These are phyloP conservation scores for Stenocarpella maydis DNA, from an alignment of 2,329 filamentous ascomycete genomes.

Conservation along the genomic window DNA sequence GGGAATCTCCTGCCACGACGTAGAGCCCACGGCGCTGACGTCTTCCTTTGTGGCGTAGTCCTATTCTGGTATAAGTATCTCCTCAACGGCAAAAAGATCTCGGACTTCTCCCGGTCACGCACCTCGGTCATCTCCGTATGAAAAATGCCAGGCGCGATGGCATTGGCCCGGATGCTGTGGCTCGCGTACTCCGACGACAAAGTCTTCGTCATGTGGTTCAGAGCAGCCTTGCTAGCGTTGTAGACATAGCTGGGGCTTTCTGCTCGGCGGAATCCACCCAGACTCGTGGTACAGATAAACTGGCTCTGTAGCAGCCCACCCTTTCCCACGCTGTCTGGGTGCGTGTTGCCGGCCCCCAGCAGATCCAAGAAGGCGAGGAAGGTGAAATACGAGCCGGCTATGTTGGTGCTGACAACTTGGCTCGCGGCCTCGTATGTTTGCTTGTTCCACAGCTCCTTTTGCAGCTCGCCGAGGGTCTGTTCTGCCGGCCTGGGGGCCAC, in stretches of 20 bases:
- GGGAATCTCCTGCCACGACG: background rate
- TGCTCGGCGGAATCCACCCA: background rate
- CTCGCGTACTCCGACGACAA: background rate
- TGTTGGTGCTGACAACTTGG: background rate
- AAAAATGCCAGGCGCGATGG: background rate
- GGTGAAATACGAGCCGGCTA: background rate
- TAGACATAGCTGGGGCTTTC: background rate
- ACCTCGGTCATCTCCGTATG: background rate
- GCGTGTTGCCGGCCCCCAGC: background rate
- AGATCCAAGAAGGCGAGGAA: background rate
- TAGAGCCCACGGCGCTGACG: background rate
- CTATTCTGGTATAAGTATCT: background rate
- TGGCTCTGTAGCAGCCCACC: background rate
- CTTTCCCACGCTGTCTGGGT: slow-evolving; percentile 1
- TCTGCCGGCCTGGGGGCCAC: background rate
- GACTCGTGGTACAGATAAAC: background rate
- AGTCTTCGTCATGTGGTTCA: background rate
- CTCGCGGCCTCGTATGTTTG: background rate
- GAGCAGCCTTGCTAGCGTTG: background rate
- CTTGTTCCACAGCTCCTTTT: background rate
- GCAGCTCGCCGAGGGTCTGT: background rate
- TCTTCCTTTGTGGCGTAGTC: background rate
- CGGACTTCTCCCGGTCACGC: background rate
- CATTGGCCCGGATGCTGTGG: background rate
- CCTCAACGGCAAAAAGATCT: background rate